Base-by-base conservation (phyloP, 1,284 basidiomycete species). In the Melanopsichium pennsylvanicum region DNA sequence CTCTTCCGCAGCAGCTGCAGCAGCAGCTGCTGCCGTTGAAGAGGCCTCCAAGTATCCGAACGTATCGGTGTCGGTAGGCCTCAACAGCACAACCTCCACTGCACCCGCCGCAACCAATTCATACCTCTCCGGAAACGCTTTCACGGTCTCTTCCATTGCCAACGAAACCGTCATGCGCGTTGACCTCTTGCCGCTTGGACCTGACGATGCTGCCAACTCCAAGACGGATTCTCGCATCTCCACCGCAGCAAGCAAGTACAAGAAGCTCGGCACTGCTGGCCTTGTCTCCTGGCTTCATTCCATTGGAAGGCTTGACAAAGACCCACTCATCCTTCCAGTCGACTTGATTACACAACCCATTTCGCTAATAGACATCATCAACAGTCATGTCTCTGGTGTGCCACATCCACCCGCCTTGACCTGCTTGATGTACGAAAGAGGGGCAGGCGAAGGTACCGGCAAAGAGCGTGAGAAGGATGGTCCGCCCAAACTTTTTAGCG, bases 211-310 rank as follows among this genome's bases (percentile, higher is more conserved):
- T 32, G 45, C 45, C 33, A 36, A 29, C 13, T 27, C 46, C 23
- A 47, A 50, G 33, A 21, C 45, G 12, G 54, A 52, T 23, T 50
- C 52, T 25, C 47, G 43, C 25, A 18, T 32, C 19, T 42, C 50
- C 4, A 63, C 38, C 31, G 32, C 59, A 4, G 51, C 66, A 15
- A 39, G 47, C 43, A 63, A 59, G 25, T 63, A 59, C 50, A 63
- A 63, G 42, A 63, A 48, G 27, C 67, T 74, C 40, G 78, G 79
- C 21, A 80, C 78, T 9, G 77, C 79, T 10, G 72, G 78, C 23
- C 67, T 81, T 21, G 55, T 81, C 29, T 60, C 66, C n/a, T 81
- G 79, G 79, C 66, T 79, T n/a, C 64, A 71, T n/a, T 68, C 64
- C 13, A 62, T 76, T 43, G 74, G 75, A 18, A 64, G 70, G 49